Evolutionary conservation across 345 rosid genomes (phyloP).

Genomic region (Clausena lansium): DNA sequence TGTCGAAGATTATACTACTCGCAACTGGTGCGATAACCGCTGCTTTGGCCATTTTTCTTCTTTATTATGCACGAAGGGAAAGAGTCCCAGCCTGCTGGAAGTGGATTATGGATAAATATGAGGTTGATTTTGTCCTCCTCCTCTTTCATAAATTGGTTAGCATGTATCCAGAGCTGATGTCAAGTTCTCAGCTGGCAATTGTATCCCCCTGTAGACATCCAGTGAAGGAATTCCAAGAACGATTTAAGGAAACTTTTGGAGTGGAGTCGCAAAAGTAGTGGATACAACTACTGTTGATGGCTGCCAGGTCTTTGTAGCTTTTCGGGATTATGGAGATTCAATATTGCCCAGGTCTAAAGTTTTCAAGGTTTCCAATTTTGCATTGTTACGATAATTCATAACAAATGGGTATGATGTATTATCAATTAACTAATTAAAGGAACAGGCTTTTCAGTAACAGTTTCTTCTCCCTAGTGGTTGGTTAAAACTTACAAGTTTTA

Average conservation of each 20-base stretch:
- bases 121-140: conserved; percentile 79
- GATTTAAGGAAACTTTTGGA: conserved; percentile 75
- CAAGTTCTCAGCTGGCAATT: conserved; percentile 87
- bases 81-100: conserved; percentile 84
- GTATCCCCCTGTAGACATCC: conserved; percentile 89
- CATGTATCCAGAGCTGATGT: conserved; percentile 69
- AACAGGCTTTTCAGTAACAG: no score
- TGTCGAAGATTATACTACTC: no score
- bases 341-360: no score
- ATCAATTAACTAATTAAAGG: no score
- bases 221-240: conserved; percentile 80
- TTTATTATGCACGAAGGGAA: conserved; percentile 79
- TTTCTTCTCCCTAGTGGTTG: no score
- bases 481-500: background rate
- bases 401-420: no score
- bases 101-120: conserved; percentile 81
- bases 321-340: no score
- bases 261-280: conserved; percentile 64
- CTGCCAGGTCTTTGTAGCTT: no score
- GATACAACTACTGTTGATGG: conserved; percentile 95
- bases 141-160: conserved; percentile 79
- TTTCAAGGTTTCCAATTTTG: no score
- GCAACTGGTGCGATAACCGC: no score
- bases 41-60: conserved; percentile 94
- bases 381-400: no score